Percentiles rank a stretch among this genome's conserved stretches.
phyloP scores from a whole-genome alignment of 441 rosid genomes.

The Pelargonium myrrhifolium region DNA sequence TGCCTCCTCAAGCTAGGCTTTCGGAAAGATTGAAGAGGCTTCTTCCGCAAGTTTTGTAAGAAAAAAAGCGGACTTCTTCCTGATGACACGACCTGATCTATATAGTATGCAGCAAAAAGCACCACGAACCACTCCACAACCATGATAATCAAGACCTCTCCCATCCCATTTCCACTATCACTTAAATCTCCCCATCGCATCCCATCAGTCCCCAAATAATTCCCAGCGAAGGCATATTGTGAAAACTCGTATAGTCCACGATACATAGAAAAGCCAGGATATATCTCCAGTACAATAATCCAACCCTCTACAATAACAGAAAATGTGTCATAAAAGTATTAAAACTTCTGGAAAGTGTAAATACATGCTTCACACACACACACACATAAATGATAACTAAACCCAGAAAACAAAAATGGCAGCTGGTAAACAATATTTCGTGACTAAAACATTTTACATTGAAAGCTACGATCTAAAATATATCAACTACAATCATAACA shows the following conservation, averaged over 20 bases:
- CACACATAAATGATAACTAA: not conserved
- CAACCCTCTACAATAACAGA: conserved; percentile 49
- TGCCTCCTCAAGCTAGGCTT: conserved; percentile 48
- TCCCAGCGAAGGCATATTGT: conserved; percentile 51
- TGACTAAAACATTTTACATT: not conserved
- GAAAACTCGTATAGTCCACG: conserved; percentile 88
- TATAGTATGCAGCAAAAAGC: conserved; percentile 53
- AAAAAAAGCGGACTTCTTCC: conserved; percentile 59
- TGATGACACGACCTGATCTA: conserved; percentile 57
- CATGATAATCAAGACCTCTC: conserved; percentile 60
- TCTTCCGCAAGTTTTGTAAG: conserved; percentile 37
- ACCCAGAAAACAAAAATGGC: not conserved
- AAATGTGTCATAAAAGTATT: not conserved
- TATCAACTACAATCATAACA: not conserved
- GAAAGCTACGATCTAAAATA: not conserved
- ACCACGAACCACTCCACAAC: conserved; percentile 66
- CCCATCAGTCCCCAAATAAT: conserved; percentile 54
- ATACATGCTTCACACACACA: not conserved
- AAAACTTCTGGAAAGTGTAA: not conserved
- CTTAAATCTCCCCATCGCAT: conserved; percentile 70
- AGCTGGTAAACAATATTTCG: not conserved
- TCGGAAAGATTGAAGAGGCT: conserved; percentile 31
- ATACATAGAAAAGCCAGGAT: conserved; percentile 79
- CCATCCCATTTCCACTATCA: conserved; percentile 62
- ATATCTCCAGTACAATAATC: conserved; percentile 69